Percentiles rank a stretch among this genome's conserved stretches.
Conservation (phyloP, 192 early-diverging fungal species). For the Coemansia sp. region DNA sequence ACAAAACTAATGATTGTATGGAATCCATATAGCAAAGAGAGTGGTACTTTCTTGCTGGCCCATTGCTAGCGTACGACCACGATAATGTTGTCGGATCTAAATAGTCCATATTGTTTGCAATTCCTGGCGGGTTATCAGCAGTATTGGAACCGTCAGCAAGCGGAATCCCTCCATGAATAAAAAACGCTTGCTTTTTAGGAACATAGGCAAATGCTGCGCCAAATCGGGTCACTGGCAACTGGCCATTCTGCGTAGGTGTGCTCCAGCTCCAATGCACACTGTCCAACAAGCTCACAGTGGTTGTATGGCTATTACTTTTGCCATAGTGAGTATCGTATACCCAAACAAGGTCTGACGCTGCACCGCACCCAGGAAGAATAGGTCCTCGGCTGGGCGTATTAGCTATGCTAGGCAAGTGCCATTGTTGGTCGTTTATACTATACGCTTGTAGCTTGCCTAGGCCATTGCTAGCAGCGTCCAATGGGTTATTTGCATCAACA, state of each 20-base stretch:
- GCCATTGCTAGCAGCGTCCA: constrained; percentile 21
- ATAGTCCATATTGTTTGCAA: constrained; percentile 45
- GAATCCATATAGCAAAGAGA: constrained; percentile 56
- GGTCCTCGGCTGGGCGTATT: constrained; percentile 36
- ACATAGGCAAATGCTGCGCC: constrained; percentile 42
- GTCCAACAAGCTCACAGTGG: constrained; percentile 35
- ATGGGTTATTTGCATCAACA: constrained; percentile 16
- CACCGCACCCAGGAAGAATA: constrained; percentile 43
- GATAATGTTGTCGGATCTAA: constrained; percentile 52
- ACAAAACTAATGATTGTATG: constrained; percentile 59
- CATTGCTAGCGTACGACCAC: constrained; percentile 61
- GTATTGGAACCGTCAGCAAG: constrained; percentile 22
- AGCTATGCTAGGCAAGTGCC: constrained; percentile 41
- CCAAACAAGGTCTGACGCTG: constrained; percentile 28
- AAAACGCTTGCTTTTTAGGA: constrained; percentile 20
- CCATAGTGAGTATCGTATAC: constrained; percentile 40
- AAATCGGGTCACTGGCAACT: constrained; percentile 36
- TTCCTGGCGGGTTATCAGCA: constrained; percentile 23
- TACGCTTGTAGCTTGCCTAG: constrained; percentile 29
- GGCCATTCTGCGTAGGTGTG: constrained; percentile 37
- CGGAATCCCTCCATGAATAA: constrained; percentile 51
- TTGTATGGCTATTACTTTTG: constrained; percentile 6
- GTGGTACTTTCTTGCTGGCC: constrained; percentile 54
- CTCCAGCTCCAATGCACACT: constrained; percentile 53
- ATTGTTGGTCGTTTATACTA: constrained; percentile 30